Conservation (phyloP, 148 eudicot genomes). For the Vaccinium macrocarpon region DNA sequence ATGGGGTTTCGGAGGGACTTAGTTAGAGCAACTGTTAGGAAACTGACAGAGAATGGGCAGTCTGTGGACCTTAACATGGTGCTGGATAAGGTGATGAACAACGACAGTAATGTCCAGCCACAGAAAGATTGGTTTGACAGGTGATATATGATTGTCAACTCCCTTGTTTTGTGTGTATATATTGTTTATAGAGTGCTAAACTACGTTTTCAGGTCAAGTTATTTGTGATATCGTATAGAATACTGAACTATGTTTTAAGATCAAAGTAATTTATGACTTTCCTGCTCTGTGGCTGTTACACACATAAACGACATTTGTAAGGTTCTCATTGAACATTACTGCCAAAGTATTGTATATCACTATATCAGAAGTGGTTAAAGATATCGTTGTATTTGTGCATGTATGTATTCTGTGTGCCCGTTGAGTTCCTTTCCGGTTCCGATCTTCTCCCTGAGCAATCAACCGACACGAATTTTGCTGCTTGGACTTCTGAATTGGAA, state of each 20-base stretch:
- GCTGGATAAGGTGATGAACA: slow-evolving; percentile 31
- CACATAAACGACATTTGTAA: neutral
- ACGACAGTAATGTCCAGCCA: neutral
- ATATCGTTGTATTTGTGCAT: neutral
- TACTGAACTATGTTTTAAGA: neutral
- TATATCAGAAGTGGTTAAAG: neutral
- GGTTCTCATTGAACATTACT: neutral
- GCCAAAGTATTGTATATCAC: neutral
- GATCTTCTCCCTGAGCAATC: neutral
- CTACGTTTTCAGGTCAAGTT: neutral
- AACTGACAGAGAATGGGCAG: slow-evolving; percentile 22
- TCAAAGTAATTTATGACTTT: neutral
- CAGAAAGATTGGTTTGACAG: neutral
- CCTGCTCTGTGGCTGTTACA: neutral
- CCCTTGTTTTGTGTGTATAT: neutral
- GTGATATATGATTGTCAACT: neutral
- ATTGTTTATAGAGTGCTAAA: neutral
- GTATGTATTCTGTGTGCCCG: neutral
- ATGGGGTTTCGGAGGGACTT: slow-evolving; percentile 31
- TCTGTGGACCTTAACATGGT: slow-evolving; percentile 27
- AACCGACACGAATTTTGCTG: neutral
- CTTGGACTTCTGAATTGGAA: slow-evolving; percentile 3
- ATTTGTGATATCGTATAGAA: neutral
- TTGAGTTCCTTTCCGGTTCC: neutral
- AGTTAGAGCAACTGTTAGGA: slow-evolving; percentile 22